Percentiles rank a stretch among this genome's conserved stretches.
Evolutionary conservation across 768 basidiomycete species (phyloP).

Genomic region (Kwoniella europaea): DNA sequence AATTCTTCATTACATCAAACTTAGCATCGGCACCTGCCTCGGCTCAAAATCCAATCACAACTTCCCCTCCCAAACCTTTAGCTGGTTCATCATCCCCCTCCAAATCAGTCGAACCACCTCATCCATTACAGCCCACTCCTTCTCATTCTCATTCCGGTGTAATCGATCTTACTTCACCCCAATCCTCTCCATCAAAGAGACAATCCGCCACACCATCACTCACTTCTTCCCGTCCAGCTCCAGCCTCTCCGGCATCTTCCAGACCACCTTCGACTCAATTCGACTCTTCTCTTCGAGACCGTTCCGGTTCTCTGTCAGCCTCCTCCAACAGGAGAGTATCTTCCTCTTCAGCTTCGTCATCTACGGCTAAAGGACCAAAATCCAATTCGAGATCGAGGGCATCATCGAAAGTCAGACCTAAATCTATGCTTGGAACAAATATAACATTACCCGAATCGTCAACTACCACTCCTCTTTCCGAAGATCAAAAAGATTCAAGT

Average conservation of each 20-base stretch:
- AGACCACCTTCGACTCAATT: conserved; percentile 18
- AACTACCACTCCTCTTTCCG: background rate
- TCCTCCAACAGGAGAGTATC: conserved; percentile 1
- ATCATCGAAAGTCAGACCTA: conserved; percentile 14
- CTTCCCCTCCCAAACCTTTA: background rate
- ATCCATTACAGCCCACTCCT: conserved; percentile 4
- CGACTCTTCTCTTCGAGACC: conserved; percentile 9
- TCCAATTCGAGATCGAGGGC: conserved; percentile 2
- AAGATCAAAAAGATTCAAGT: background rate
- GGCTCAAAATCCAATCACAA: background rate
- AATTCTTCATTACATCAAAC: background rate
- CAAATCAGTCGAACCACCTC: background rate
- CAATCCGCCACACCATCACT: conserved; percentile 14
- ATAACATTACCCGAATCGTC: conserved; percentile 19
- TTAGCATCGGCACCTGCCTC: background rate
- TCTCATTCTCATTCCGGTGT: conserved; percentile 1
- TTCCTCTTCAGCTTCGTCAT: conserved; percentile 6
- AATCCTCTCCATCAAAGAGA: conserved; percentile 8
- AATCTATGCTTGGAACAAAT: conserved; percentile 20
- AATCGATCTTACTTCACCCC: conserved; percentile 4
- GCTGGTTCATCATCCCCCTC: background rate
- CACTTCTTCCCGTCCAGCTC: conserved; percentile 40
- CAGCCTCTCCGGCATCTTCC: conserved; percentile 45
- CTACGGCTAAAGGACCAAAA: background rate
- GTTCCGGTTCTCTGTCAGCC: conserved; percentile 25